Percentiles rank a stretch among this genome's conserved stretches.
These are phyloP conservation scores for Aspergillus ellipticus DNA, from an alignment of 495 filamentous ascomycete genomes.

Conservation along the genomic window DNA sequence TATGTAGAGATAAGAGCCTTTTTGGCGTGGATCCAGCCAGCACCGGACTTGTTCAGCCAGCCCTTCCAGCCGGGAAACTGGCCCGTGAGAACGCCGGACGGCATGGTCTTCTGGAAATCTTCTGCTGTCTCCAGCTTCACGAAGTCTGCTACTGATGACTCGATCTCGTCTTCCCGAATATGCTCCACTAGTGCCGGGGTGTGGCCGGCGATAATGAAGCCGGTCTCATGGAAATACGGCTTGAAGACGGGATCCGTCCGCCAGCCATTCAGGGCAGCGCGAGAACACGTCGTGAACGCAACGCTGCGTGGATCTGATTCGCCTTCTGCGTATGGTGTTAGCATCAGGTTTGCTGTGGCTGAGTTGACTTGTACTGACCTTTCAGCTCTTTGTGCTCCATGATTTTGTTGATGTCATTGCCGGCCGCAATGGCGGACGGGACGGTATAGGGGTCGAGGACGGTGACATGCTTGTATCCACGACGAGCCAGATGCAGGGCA, in stretches of 20 bases:
- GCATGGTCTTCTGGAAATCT: conserved; percentile 50
- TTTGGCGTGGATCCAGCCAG: conserved; percentile 50
- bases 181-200: conserved; percentile 33
- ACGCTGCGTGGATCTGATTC: conserved; percentile 28
- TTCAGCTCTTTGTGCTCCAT: conserved; percentile 46
- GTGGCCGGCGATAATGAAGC: conserved; percentile 43
- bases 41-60: conserved; percentile 36
- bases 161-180: conserved; percentile 33
- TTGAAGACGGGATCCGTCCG: conserved; percentile 44
- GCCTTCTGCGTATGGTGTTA: not conserved
- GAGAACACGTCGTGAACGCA: conserved; percentile 32
- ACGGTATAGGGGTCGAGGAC: conserved; percentile 45
- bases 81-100: conserved; percentile 46
- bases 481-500: conserved; percentile 47
- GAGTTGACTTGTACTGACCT: no score
- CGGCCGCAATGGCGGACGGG: conserved; percentile 50
- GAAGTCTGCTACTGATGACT: conserved; percentile 25
- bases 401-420: conserved; percentile 57
- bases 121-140: conserved; percentile 29
- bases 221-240: conserved; percentile 48
- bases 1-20: conserved; percentile 44
- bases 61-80: conserved; percentile 50
- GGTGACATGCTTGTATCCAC: conserved; percentile 44
- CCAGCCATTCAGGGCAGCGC: conserved; percentile 43
- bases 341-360: no score